Conservation (phyloP, 176 grass and related monocot species). For the Cenchrus fungigraminus region DNA sequence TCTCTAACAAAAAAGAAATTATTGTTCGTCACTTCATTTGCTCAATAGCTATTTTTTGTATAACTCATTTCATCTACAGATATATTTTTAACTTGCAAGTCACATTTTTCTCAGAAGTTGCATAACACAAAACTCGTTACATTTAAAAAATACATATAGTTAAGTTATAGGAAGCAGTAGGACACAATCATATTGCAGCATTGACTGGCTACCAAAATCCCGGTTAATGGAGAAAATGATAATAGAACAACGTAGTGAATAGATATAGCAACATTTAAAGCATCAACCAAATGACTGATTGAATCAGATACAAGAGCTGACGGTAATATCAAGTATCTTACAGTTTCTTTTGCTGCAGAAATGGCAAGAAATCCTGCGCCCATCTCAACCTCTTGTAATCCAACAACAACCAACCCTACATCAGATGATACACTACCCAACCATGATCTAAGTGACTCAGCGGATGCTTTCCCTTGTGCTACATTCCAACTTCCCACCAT, state of each 20-base stretch:
- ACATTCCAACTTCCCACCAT: slow-evolving; percentile 97
- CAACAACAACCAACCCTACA: slow-evolving; percentile 89
- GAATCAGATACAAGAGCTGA: slow-evolving; percentile 8
- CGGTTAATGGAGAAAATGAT: slow-evolving; percentile 14
- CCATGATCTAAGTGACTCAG: slow-evolving; percentile 83
- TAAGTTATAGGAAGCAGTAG: slow-evolving; percentile 5
- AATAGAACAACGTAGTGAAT: not conserved
- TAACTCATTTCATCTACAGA: not conserved
- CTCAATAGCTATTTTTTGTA: not conserved
- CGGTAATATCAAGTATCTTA: slow-evolving; percentile 54
- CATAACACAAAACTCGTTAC: not conserved
- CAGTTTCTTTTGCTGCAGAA: slow-evolving; percentile 98
- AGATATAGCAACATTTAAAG: slow-evolving; percentile 2
- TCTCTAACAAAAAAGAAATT: not conserved
- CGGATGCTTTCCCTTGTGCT: slow-evolving; percentile 85
- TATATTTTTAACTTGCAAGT: slow-evolving; percentile 18
- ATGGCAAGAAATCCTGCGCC: slow-evolving; percentile 97
- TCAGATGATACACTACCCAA: slow-evolving; percentile 80
- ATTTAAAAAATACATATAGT: not conserved
- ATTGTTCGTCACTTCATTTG: not conserved
- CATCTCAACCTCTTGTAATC: slow-evolving; percentile 99
- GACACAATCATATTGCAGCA: not conserved
- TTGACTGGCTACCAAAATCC: slow-evolving; percentile 2
- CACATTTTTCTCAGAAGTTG: not conserved
- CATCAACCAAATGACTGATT: slow-evolving; percentile 1